These are phyloP conservation scores for Yarrowia sp. DNA, from an alignment of 805 yeast species.

Conservation along the genomic window DNA sequence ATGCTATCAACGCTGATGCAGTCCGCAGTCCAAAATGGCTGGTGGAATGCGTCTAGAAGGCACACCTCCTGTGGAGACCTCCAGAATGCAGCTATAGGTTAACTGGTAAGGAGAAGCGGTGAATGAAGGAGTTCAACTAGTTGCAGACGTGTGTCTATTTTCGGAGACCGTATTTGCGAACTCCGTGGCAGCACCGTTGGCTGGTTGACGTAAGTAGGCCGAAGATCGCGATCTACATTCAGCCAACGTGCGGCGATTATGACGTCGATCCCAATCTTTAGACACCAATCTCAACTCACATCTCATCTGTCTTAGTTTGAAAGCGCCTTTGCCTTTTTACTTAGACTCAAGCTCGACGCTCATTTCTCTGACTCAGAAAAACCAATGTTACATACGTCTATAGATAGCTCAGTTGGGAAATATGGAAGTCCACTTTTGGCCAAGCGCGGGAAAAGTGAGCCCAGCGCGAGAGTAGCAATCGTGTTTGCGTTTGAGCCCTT, in stretches of 20 bases:
- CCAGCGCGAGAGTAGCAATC: background rate
- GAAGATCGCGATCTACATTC: no score
- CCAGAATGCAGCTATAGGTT: background rate
- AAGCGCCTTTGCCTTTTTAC: no score
- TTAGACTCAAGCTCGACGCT: background rate
- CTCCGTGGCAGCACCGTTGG: no score
- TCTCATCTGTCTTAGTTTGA: background rate
- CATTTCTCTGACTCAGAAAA: background rate
- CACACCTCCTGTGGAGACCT: background rate
- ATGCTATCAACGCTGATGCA: background rate
- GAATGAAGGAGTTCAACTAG: no score
- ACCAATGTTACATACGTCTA: background rate
- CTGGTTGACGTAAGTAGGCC: no score
- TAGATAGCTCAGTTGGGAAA: background rate
- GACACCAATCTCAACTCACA: background rate
- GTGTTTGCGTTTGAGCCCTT: background rate
- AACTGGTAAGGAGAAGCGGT: background rate
- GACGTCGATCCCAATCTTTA: background rate
- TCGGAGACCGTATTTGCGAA: no score
- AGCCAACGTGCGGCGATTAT: slow-evolving; percentile 4
- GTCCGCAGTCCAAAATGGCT: background rate
- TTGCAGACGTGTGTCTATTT: no score
- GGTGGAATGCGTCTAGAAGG: background rate
- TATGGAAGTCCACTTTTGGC: background rate
- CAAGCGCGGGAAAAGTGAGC: background rate